Conservation (phyloP, 176 grass and related monocot genomes). For the Thalia dealbata region DNA sequence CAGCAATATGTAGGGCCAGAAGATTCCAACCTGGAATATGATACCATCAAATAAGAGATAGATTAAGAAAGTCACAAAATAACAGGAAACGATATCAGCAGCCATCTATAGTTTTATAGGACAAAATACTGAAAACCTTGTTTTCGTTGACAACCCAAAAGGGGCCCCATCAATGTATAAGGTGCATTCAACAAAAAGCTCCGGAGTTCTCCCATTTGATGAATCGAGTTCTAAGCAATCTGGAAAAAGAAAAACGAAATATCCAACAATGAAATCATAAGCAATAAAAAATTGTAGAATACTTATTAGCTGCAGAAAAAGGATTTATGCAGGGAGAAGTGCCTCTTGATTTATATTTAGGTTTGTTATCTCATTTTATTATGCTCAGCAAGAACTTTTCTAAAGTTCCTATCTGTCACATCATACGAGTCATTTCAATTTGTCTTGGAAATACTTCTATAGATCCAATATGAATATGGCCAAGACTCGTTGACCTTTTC, state of each 20-base stretch:
- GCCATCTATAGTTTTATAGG: neutral
- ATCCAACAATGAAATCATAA: neutral
- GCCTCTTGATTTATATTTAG: no score
- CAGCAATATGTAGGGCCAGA: slow-evolving; percentile 59
- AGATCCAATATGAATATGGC: no score
- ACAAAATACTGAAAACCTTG: slow-evolving; percentile 31
- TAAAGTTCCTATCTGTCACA: no score
- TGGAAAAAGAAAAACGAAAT: neutral
- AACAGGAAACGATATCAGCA: neutral
- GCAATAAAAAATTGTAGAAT: neutral
- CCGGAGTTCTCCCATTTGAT: slow-evolving; percentile 23
- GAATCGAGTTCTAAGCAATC: slow-evolving; percentile 22
- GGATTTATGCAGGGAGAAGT: no score
- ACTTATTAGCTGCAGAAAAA: neutral
- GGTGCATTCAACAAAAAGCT: slow-evolving; percentile 75
- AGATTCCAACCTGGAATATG: slow-evolving; percentile 46
- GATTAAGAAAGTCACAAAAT: neutral
- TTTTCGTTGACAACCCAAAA: slow-evolving; percentile 62
- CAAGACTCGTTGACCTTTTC: no score
- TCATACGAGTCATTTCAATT: no score
- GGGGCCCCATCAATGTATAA: slow-evolving; percentile 67
- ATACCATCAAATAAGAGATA: no score
- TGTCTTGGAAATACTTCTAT: no score
- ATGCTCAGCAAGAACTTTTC: no score
- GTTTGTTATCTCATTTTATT: no score